phyloP scores from a whole-genome alignment of 2,329 filamentous ascomycete genomes.

The Drechslera avenae region DNA sequence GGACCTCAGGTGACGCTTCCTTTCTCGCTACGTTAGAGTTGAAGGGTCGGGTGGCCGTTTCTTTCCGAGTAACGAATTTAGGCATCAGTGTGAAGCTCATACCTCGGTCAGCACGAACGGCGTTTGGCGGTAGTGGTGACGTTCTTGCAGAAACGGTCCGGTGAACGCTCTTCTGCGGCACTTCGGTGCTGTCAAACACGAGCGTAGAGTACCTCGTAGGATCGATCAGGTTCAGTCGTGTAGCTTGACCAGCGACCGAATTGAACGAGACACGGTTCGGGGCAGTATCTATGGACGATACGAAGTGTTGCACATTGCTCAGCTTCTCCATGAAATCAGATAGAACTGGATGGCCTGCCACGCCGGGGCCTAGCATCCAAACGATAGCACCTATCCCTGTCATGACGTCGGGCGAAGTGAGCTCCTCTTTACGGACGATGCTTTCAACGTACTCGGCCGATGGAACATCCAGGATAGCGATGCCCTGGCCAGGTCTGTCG shows the following conservation, averaged over 20 bases:
- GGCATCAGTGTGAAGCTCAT: slow-evolving; percentile 55
- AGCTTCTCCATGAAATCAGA: slow-evolving; percentile 71
- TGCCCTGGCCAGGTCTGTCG: slow-evolving; percentile 68
- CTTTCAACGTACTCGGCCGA: slow-evolving; percentile 70
- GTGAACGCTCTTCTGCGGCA: slow-evolving; percentile 46
- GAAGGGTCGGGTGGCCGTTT: slow-evolving; percentile 46
- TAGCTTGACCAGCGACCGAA: slow-evolving; percentile 68
- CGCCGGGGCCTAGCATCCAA: slow-evolving; percentile 78
- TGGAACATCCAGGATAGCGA: slow-evolving; percentile 82
- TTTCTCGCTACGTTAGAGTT: slow-evolving; percentile 53
- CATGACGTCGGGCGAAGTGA: slow-evolving; percentile 69
- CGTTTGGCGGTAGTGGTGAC: slow-evolving; percentile 23
- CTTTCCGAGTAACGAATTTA: slow-evolving; percentile 45
- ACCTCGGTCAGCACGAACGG: slow-evolving; percentile 48
- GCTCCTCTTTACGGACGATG: slow-evolving; percentile 74
- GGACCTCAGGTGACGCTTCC: slow-evolving; percentile 54
- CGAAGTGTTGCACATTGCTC: slow-evolving; percentile 69
- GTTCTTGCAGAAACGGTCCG: slow-evolving; percentile 5
- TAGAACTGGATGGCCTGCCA: slow-evolving; percentile 67
- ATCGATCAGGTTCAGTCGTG: slow-evolving; percentile 74
- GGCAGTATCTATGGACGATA: slow-evolving; percentile 75
- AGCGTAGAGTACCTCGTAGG: slow-evolving; percentile 74
- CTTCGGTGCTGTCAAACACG: slow-evolving; percentile 63
- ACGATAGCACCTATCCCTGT: slow-evolving; percentile 70
- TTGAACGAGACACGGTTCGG: slow-evolving; percentile 76